Base-by-base conservation (phyloP, 2,329 filamentous ascomycete genomes). In the Diaporthe longicolla region DNA sequence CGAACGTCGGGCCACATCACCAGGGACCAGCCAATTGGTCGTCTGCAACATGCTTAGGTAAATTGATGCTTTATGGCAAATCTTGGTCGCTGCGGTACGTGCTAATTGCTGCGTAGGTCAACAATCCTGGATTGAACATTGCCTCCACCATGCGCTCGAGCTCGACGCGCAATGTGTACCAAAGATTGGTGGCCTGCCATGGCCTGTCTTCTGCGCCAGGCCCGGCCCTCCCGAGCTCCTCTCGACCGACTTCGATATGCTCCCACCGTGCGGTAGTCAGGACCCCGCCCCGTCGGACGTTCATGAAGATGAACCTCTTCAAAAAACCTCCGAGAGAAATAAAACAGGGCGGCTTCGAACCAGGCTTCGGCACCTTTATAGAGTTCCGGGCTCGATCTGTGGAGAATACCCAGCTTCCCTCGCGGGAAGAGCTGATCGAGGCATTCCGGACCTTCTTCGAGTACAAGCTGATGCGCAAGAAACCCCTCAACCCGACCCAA, bases 361-460 rank as follows among this genome's bases (percentile, higher is more conserved):
- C 90, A 0, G 95, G 95, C 70, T 89, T 95, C 79, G 90, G 91
- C 76, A 89, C 88, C 21, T 90, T 98, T 84, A 89, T 93, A 78
- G 89, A 93, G 74, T 89, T 94, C 81, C 86, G 89, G 70, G 89
- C 90, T 77, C 89, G 90, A 75, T 84, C 92, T 77, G 87, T 89
- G 69, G 88, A 93, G 72, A 87, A 89, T 69, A 86, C 91, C 48
- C 89, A 94, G 45, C 89, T 90, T 13, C 95, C 94, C 21, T 82
- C 89, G 0, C 84, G 87, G 4, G 81, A 87, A n/a, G 90, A 93
- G 45, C 85, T 98, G 3, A 82, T 90, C 0, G 85, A 89, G 48
- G 94, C 93, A 7, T 92, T 93, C 81, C 86, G 84, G 72, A 83
- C 86, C 13, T 92, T 95, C 76, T 91, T 96, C 78, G 80, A 84